Evolutionary conservation across 75 land plant species (phyloP).

Genomic region (Sequoiadendron giganteum): DNA sequence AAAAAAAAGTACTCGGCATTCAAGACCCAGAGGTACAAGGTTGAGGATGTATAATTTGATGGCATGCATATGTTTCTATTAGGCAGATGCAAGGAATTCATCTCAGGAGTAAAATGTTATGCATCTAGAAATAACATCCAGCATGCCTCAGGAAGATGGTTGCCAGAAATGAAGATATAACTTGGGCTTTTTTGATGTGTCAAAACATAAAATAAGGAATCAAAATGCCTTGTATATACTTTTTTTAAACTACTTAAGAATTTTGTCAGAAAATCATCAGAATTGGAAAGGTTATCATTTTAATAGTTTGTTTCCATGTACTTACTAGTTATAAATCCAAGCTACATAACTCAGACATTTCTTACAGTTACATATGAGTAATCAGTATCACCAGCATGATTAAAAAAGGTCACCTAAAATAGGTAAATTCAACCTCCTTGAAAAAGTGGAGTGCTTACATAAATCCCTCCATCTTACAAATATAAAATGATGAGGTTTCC

Average conservation of each 20-base stretch:
- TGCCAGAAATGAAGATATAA: not conserved
- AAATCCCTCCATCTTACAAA: not conserved
- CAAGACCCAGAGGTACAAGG: not conserved
- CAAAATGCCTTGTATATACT: not conserved
- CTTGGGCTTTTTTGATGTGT: not conserved
- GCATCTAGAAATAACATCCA: not conserved
- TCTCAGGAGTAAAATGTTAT: not conserved
- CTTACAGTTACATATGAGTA: not conserved
- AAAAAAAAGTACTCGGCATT: not conserved
- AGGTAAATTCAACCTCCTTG: not conserved
- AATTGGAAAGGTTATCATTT: not conserved
- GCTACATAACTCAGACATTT: not conserved
- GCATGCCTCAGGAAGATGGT: not conserved
- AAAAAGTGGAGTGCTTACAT: not conserved
- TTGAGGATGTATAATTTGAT: not conserved
- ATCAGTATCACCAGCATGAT: not conserved
- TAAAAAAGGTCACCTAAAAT: not conserved
- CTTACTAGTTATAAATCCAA: not conserved
- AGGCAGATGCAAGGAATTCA: not conserved
- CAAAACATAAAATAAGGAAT: not conserved
- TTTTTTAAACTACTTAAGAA: not conserved
- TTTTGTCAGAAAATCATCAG: not conserved
- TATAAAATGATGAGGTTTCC: not conserved
- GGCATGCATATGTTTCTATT: not conserved
- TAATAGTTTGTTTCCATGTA: not conserved